phyloP scores from a whole-genome alignment of 192 early-diverging fungal species.

The Coemansia sp. region DNA sequence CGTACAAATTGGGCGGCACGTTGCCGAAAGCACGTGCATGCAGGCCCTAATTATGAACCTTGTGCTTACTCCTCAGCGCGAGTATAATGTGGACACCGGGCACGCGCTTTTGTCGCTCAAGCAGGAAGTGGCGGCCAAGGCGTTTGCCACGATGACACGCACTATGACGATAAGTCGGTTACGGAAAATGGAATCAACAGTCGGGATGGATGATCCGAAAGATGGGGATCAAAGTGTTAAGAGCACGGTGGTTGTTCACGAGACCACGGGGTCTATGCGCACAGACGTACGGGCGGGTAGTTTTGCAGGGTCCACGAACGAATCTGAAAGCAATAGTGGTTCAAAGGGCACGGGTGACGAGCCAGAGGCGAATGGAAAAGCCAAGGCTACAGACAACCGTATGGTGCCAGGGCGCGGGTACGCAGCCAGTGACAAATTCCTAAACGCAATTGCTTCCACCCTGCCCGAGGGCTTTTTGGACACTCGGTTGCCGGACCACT shows the following conservation, averaged over 20 bases:
- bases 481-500: background rate
- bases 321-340: background rate
- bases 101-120: conserved; percentile 18
- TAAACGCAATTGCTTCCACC: conserved; percentile 14
- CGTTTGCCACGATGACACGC: background rate
- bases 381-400: conserved; percentile 1
- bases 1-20: background rate
- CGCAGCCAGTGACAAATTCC: conserved; percentile 25
- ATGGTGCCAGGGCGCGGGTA: conserved; percentile 50
- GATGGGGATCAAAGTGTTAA: background rate
- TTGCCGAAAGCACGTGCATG: conserved; percentile 23
- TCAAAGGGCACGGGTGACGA: background rate
- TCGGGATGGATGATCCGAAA: conserved; percentile 21
- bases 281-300: background rate
- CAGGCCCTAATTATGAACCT: conserved; percentile 38
- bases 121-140: background rate
- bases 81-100: conserved; percentile 30
- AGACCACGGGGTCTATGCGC: conserved; percentile 31
- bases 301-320: background rate
- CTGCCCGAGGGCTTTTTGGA: conserved; percentile 18
- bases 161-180: conserved; percentile 9
- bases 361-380: background rate
- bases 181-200: conserved; percentile 16
- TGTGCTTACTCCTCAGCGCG: conserved; percentile 31
- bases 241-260: conserved; percentile 27